phyloP scores from a whole-genome alignment of 192 early-diverging fungal genomes.

The Entomortierella parvispora region DNA sequence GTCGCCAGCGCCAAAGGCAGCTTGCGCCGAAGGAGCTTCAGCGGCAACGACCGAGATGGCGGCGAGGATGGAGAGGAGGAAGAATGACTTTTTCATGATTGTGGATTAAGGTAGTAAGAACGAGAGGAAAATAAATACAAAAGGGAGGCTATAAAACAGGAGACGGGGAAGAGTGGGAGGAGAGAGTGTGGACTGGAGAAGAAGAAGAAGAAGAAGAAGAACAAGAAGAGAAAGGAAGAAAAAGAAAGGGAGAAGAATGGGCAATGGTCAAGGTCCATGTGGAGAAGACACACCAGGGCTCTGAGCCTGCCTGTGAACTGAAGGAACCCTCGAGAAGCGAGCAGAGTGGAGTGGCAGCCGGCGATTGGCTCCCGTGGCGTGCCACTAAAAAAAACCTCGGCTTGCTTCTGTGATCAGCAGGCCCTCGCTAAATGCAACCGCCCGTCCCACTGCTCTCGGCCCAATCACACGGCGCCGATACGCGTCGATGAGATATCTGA shows the following conservation, averaged over 20 bases:
- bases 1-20: slow-evolving; percentile 38
- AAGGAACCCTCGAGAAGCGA: too few relatives aligned
- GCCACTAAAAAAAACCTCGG: too few relatives aligned
- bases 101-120: too few relatives aligned
- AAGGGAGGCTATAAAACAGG: background rate
- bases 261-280: background rate
- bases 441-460: too few relatives aligned
- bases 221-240: background rate
- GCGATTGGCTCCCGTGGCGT: too few relatives aligned
- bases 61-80: slow-evolving; percentile 47
- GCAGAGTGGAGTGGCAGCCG: too few relatives aligned
- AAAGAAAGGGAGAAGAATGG: background rate
- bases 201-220: background rate
- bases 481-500: too few relatives aligned
- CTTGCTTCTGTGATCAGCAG: too few relatives aligned
- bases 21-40: slow-evolving; percentile 40
- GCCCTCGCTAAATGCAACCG: too few relatives aligned
- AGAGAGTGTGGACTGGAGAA: background rate
- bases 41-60: slow-evolving; percentile 50
- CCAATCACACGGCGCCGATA: too few relatives aligned
- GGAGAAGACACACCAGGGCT: too few relatives aligned
- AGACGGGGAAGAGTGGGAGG: background rate
- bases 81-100: slow-evolving; percentile 44
- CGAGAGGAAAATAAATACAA: background rate
- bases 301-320: too few relatives aligned